A percentile compares a stretch with the other conserved stretches of the same genome.
Evolutionary conservation across 2,329 filamentous ascomycete genomes (phyloP).

Genomic region (Phialophora chinensis): DNA sequence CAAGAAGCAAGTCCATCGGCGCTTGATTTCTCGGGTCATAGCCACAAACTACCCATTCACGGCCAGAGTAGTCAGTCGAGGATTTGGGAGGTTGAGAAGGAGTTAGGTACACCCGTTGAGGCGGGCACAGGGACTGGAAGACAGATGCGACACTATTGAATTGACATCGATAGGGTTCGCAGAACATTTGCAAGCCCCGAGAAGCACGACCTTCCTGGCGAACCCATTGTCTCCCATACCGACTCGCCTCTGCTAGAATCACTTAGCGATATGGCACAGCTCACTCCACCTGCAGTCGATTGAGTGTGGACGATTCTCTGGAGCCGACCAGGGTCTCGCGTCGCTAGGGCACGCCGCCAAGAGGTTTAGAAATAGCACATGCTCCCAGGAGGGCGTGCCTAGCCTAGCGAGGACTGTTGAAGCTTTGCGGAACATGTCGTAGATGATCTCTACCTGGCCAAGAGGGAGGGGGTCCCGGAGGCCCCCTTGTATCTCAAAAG

Average conservation of each 20-base stretch:
- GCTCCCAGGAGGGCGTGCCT: background rate
- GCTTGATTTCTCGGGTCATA: background rate
- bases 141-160: background rate
- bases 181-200: background rate
- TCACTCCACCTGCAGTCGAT: background rate
- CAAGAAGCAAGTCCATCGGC: background rate
- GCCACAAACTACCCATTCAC: background rate
- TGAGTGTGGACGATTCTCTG: background rate
- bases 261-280: background rate
- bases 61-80: background rate
- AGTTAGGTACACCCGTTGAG: background rate
- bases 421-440: background rate
- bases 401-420: background rate
- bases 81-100: background rate
- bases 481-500: background rate
- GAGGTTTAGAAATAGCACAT: background rate
- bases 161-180: background rate
- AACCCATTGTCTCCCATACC: background rate
- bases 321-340: background rate
- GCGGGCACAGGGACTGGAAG: background rate
- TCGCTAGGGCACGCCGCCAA: background rate
- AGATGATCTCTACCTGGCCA: background rate
- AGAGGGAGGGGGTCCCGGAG: background rate
- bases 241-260: background rate
- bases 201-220: background rate